Conservation (phyloP, 257 asterid species). For the Pogostemon cablin region DNA sequence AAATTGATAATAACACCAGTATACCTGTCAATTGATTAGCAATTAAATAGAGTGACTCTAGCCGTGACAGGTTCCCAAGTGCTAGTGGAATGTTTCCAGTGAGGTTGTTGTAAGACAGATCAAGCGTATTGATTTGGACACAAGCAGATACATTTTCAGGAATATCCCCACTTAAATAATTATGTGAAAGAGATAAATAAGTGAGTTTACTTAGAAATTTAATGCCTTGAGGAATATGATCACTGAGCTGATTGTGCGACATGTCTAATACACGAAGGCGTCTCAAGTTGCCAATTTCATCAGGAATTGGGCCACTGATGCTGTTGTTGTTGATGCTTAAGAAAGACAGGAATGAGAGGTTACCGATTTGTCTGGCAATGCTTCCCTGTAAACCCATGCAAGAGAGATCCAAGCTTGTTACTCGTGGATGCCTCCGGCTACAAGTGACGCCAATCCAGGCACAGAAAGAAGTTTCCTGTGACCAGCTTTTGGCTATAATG, state of each 20-base stretch:
- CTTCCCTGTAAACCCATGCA: background rate
- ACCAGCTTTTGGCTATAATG: constrained; percentile 12
- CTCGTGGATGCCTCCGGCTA: constrained; percentile 3
- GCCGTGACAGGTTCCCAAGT: background rate
- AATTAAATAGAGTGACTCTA: background rate
- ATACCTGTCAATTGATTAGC: background rate
- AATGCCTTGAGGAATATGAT: background rate
- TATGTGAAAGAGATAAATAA: background rate
- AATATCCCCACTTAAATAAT: constrained; percentile 1
- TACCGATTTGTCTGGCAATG: constrained; percentile 6
- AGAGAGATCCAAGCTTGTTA: background rate
- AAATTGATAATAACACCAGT: background rate
- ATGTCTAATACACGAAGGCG: background rate
- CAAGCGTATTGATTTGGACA: background rate
- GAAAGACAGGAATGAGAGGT: constrained; percentile 7
- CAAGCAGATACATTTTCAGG: background rate
- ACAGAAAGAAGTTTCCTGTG: background rate
- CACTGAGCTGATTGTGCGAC: background rate
- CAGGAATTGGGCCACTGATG: background rate
- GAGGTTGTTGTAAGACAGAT: background rate
- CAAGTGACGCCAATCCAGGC: constrained; percentile 26
- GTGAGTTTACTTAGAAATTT: background rate
- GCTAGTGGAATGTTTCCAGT: constrained; percentile 3
- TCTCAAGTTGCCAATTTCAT: background rate
- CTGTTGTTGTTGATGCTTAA: constrained; percentile 15